These are phyloP conservation scores for Monosporascus sp. DNA, from an alignment of 2,329 filamentous ascomycete species.

Conservation along the genomic window DNA sequence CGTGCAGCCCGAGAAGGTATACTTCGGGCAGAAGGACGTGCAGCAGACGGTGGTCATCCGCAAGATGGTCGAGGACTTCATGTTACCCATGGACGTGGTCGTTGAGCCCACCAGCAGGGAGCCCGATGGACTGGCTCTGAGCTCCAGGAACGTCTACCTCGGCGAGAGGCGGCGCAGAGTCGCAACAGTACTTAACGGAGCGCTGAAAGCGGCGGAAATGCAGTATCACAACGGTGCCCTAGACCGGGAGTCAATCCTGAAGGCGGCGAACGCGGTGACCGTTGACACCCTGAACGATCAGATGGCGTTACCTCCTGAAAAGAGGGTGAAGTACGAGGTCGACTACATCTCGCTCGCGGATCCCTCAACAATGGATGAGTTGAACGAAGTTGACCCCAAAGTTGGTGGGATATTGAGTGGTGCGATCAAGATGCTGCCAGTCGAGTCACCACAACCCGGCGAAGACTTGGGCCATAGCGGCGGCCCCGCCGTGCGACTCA, in stretches of 20 bases:
- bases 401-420: conserved; percentile 82
- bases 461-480: conserved; percentile 72
- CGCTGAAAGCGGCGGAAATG: conserved; percentile 65
- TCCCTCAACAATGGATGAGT: conserved; percentile 74
- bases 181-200: conserved; percentile 66
- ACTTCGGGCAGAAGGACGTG: conserved; percentile 96
- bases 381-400: conserved; percentile 62
- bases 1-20: conserved; percentile 69
- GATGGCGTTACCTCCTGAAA: conserved; percentile 47
- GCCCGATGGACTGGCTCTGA: conserved; percentile 78
- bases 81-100: conserved; percentile 68
- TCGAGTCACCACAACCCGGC: conserved; percentile 62
- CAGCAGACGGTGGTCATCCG: conserved; percentile 91
- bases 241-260: conserved; percentile 63
- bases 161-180: conserved; percentile 67
- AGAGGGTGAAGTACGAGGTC: conserved; percentile 71
- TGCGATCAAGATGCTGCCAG: conserved; percentile 81
- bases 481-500: conserved; percentile 75
- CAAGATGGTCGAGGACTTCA: conserved; percentile 82
- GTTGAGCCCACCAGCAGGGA: conserved; percentile 74
- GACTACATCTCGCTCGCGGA: conserved; percentile 93
- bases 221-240: conserved; percentile 52
- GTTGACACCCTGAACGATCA: conserved; percentile 55
- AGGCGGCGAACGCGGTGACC: conserved; percentile 60
- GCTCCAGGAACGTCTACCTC: conserved; percentile 90